Base-by-base conservation (phyloP, 1,284 basidiomycete species). In the Acaromyces ingoldii region DNA sequence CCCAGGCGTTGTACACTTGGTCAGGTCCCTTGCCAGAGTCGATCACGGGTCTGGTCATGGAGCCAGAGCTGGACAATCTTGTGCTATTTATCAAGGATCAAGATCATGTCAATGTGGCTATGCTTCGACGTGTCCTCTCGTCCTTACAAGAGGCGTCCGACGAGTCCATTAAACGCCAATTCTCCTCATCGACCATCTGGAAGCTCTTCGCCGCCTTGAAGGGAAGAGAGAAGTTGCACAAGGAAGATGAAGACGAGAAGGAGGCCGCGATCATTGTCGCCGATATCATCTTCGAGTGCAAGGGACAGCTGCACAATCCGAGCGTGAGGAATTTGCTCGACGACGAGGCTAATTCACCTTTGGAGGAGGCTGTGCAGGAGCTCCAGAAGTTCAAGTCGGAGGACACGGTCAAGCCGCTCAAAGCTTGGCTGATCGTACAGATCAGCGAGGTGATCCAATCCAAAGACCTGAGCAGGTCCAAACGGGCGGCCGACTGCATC, bases 251-350 rank as follows among this genome's bases (percentile, higher is more conserved):
- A 41, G 52, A 42, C 19, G 65, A 87, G 19, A 28, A n/a, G 9
- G 46, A 24, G 11, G 11, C 33, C 13, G 79, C 85, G 4, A 78
- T 83, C 44, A 86, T 87, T 0, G 90, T 92, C 60, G 81, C 85
- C n/a, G 80, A 82, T 11, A 77, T 92, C 6, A 77, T 93, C 11
- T 77, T 82, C 46, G 53, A 58, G 15, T 55, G 55, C 7, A 40
- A 65, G 22, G 72, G 70, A 10, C 43, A 66, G 10, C 44, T 77
- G 5, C 63, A 67, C 6, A 64, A 70, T 1, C 76, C 76, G 4
- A n/a, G 44, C 36, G n/a, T n/a, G n/a, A n/a, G n/a, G n/a, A n/a
- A n/a, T n/a, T n/a, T n/a, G n/a, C n/a, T n/a, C n/a, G n/a, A n/a
- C n/a, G n/a, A n/a, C n/a, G n/a, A n/a, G n/a, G n/a, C n/a, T n/a